Conservation (phyloP, 257 asterid species). For the Datura wrightii region DNA sequence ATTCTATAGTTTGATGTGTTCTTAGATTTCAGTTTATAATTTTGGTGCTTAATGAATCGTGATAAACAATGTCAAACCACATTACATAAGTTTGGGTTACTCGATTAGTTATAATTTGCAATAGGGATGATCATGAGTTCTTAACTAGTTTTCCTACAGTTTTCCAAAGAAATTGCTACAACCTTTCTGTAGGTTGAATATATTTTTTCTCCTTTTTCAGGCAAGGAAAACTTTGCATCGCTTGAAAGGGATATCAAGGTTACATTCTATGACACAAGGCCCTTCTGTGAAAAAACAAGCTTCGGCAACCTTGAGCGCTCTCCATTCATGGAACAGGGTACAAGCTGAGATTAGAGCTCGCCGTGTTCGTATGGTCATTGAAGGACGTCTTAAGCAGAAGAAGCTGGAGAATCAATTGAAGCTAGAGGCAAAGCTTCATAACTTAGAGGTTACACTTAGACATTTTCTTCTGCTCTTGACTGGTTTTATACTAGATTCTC, state of each 20-base stretch:
- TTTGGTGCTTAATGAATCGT: background rate
- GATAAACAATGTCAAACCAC: background rate
- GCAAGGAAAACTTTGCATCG: constrained; percentile 64
- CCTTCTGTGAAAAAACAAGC: constrained; percentile 78
- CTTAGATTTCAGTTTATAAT: too few species aligned
- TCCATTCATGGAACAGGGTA: constrained; percentile 80
- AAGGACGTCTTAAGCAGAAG: constrained; percentile 81
- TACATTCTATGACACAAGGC: constrained; percentile 57
- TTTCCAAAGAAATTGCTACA: background rate
- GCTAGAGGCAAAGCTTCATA: constrained; percentile 90
- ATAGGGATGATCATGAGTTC: background rate
- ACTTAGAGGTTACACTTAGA: constrained; percentile 60
- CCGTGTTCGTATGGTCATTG: constrained; percentile 71
- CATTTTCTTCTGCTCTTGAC: background rate
- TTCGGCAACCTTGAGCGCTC: constrained; percentile 57
- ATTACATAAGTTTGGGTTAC: background rate
- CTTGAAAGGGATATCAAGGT: constrained; percentile 59
- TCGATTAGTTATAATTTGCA: constrained; percentile 5
- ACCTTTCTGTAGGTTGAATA: background rate
- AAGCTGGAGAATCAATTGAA: constrained; percentile 77
- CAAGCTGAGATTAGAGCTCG: constrained; percentile 78
- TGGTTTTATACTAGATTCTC: background rate
- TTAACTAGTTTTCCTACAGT: background rate
- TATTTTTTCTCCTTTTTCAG: constrained; percentile 46
- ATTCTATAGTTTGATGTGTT: too few species aligned